Evolutionary conservation across 1,284 basidiomycete genomes (phyloP).

Genomic region (Moniliophthora roreri): DNA sequence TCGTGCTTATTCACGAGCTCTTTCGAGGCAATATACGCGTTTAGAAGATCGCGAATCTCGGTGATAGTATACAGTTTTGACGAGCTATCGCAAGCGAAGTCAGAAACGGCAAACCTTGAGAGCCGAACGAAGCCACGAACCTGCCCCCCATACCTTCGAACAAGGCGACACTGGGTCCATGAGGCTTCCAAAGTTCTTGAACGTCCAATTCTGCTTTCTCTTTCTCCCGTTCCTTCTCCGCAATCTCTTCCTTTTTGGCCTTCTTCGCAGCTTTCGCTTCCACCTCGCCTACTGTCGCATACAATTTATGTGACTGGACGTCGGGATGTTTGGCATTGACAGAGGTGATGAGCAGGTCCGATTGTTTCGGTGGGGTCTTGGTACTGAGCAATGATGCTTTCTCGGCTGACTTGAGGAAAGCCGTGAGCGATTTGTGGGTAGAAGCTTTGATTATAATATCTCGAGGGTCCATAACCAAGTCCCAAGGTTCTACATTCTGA

Average conservation of each 20-base stretch:
- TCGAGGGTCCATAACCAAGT: constrained; percentile 26
- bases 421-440: constrained; percentile 75
- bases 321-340: constrained; percentile 64
- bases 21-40: constrained; percentile 60
- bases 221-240: constrained; percentile 42
- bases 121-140: constrained; percentile 33
- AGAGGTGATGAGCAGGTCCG: constrained; percentile 61
- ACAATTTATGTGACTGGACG: constrained; percentile 49
- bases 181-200: constrained; percentile 76
- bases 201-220: constrained; percentile 51
- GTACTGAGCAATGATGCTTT: constrained; percentile 72
- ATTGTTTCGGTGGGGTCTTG: constrained; percentile 60
- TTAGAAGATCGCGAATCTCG: constrained; percentile 58
- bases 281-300: constrained; percentile 63
- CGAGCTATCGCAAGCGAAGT: constrained; percentile 35
- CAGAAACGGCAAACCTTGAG: background rate
- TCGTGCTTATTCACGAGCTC: constrained; percentile 68
- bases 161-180: constrained; percentile 50
- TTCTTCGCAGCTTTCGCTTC: constrained; percentile 58
- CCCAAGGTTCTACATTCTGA: constrained; percentile 31
- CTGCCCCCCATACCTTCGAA: constrained; percentile 62
- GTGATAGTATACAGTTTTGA: constrained; percentile 51
- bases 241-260: constrained; percentile 46
- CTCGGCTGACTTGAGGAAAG: constrained; percentile 74
- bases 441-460: constrained; percentile 65